phyloP scores from a whole-genome alignment of 2,329 filamentous ascomycete genomes.

The Colletotrichum lini region DNA sequence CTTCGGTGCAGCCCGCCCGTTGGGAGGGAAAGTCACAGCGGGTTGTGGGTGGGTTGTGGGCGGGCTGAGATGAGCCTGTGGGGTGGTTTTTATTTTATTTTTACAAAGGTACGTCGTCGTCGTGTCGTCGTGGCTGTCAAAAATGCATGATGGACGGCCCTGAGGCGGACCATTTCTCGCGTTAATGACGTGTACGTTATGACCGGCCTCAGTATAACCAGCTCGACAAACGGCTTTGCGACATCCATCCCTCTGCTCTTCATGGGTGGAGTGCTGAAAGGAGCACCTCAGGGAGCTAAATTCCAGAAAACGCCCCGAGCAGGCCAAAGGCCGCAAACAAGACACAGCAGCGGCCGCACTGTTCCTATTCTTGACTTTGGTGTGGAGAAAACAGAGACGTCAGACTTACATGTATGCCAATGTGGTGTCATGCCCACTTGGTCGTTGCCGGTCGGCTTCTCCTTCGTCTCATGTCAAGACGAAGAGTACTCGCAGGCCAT shows the following conservation, averaged over 20 bases:
- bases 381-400: neutral
- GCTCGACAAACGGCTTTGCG: neutral
- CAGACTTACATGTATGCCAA: neutral
- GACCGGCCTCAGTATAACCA: neutral
- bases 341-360: neutral
- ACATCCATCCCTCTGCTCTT: neutral
- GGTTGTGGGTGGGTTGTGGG: conserved; percentile 8
- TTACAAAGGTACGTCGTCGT: no score
- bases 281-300: neutral
- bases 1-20: neutral
- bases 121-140: neutral
- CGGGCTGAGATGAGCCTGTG: conserved; percentile 22
- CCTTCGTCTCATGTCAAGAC: conserved; percentile 2
- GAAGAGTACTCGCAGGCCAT: neutral
- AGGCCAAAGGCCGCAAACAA: neutral
- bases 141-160: neutral
- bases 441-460: neutral
- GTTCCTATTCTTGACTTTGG: neutral
- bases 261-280: neutral
- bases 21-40: conserved; percentile 6
- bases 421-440: conserved; percentile 2
- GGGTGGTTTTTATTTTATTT: neutral
- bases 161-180: conserved; percentile 3
- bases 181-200: conserved; percentile 24
- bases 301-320: neutral